These are phyloP conservation scores for Gyrodon lividus DNA, from an alignment of 768 basidiomycete species.

Conservation along the genomic window DNA sequence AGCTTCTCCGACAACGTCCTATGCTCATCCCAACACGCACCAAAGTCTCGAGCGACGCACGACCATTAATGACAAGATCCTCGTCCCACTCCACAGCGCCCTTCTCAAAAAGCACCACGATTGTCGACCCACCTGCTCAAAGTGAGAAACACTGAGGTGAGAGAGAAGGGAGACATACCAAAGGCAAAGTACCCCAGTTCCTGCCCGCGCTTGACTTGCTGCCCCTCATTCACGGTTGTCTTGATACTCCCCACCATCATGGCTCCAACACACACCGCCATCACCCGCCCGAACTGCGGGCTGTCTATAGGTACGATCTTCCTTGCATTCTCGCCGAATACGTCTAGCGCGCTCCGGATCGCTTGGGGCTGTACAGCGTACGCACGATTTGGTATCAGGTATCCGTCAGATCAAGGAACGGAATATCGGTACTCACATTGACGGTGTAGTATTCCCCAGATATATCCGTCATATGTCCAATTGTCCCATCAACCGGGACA, in stretches of 20 bases:
- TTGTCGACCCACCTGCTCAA: conserved; percentile 78
- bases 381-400: background rate
- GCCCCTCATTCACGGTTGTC: conserved; percentile 84
- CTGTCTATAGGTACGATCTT: conserved; percentile 93
- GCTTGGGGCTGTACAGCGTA: conserved; percentile 72
- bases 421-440: conserved; percentile 56
- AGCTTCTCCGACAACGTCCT: conserved; percentile 41
- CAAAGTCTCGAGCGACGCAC: conserved; percentile 83
- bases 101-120: conserved; percentile 88
- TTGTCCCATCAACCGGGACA: conserved; percentile 77
- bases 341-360: conserved; percentile 83
- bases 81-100: conserved; percentile 88
- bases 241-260: conserved; percentile 95
- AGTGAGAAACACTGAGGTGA: background rate
- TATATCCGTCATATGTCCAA: conserved; percentile 83
- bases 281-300: conserved; percentile 85
- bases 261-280: conserved; percentile 89
- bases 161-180: conserved; percentile 47
- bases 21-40: conserved; percentile 88
- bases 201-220: conserved; percentile 76
- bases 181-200: conserved; percentile 97
- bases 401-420: too few relatives aligned
- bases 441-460: conserved; percentile 96
- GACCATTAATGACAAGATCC: conserved; percentile 82
- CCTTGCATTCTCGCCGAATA: conserved; percentile 92